Base-by-base conservation (phyloP, 139 green algal species). In the Coelastrella sp. region DNA sequence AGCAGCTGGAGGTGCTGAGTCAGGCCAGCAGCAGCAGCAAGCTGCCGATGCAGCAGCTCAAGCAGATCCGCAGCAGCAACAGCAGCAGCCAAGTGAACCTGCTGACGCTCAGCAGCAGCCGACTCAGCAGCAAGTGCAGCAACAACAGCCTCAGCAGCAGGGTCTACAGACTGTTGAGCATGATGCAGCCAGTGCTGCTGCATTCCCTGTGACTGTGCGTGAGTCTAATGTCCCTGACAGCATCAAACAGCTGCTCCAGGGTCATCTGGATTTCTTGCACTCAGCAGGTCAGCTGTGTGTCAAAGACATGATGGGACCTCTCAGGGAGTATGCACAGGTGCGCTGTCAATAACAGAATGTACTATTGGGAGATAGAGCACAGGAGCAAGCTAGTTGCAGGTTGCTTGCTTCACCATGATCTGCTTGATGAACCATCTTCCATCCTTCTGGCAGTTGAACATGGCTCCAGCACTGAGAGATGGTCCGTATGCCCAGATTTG, bases 271-370 rank as follows among this genome's bases (percentile, higher is more conserved):
- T 25, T 86, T 86, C 34, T 15, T 86, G 38, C n/a, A 21, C 8
- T 60, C 37, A 23, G 53, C 51, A 90, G 92, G 90, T n/a, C 35
- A 89, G 41, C 80, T 94, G 48, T 84, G 84, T 34, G 92, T 97
- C 35, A 63, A 40, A 34, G 90, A 98, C 45, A 89, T 99, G 81
- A 88, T 98, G n/a, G 50, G 68, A 0, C 88, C 94, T 5, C 89
- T 99, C 41, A 89, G 94, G 34, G 96, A 99, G 89, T 94, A 91
- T 78, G 74, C 84, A 37, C 62, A 85, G 79, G 78, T 84, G 59
- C 19, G 53, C 5, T 38, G 75, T 13, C 45, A 9, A 23, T 9
- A 9, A 23, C 11, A 57, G 45, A 57, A 9, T 57, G 45, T n/a
- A n/a, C n/a, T n/a, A n/a, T n/a, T n/a, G n/a, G n/a, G n/a, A n/a